Conservation (phyloP, 352 stramenopile species). For the Phytopythium mirpurense region DNA sequence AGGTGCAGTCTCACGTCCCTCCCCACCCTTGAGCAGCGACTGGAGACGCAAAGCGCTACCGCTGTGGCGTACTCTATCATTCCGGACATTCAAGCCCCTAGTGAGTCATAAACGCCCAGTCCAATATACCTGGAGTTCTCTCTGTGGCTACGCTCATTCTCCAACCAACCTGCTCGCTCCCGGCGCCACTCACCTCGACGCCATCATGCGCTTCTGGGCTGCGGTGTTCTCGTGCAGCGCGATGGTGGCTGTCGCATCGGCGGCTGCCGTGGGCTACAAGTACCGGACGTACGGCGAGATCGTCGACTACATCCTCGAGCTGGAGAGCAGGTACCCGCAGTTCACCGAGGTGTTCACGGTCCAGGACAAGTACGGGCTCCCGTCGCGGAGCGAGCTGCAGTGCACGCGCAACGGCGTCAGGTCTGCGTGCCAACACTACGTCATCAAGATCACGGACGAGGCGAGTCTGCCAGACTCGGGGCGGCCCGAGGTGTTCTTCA, state of each 20-base stretch:
- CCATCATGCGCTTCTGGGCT: slow-evolving; percentile 13
- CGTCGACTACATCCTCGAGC: slow-evolving; percentile 42
- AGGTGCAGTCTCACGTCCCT: no score
- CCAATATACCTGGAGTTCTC: no score
- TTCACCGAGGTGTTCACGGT: slow-evolving; percentile 78
- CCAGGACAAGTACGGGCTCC: slow-evolving; percentile 71
- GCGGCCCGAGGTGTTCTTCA: slow-evolving; percentile 93
- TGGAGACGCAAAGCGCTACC: no score
- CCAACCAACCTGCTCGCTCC: slow-evolving; percentile 8
- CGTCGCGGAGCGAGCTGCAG: slow-evolving; percentile 37
- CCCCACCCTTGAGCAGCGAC: no score
- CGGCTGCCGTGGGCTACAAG: slow-evolving; percentile 19
- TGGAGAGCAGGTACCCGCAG: slow-evolving; percentile 52
- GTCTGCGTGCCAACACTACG: slow-evolving; percentile 64
- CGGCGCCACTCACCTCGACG: neutral
- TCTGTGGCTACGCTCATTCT: slow-evolving; percentile 2
- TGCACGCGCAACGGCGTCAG: slow-evolving; percentile 35
- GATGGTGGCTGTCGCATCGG: neutral
- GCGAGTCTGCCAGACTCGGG: slow-evolving; percentile 44
- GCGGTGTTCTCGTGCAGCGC: slow-evolving; percentile 4
- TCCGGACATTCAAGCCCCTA: no score
- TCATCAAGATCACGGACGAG: slow-evolving; percentile 84
- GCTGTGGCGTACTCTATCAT: no score
- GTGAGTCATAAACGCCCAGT: no score
- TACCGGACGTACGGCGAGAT: slow-evolving; percentile 75